Percentiles rank a stretch among this genome's conserved stretches.
phyloP scores from a whole-genome alignment of 2,329 filamentous ascomycete genomes.

The Phialemonium atrogriseum region DNA sequence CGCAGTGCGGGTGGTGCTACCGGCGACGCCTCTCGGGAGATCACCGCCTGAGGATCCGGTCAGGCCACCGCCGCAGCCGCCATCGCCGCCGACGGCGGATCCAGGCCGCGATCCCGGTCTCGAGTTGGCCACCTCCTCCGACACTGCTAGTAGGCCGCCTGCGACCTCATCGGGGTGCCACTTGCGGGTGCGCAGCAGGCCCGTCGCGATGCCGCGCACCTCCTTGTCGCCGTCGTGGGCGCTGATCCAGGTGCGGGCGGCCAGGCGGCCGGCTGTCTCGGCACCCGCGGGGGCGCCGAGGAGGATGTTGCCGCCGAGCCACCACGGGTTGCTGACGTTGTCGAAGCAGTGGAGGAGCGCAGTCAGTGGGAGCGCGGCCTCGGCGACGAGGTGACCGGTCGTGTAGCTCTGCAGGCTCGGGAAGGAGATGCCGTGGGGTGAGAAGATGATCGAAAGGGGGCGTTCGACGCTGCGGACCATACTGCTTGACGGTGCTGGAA shows the following conservation, averaged over 20 bases:
- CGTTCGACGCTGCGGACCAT: constrained; percentile 25
- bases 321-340: constrained; percentile 50
- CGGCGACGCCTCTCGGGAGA: no score
- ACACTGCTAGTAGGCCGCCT: no score
- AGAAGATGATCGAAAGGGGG: constrained; percentile 55
- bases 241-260: constrained; percentile 50
- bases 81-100: no score
- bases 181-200: constrained; percentile 36
- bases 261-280: constrained; percentile 44
- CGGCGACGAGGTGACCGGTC: constrained; percentile 44
- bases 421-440: constrained; percentile 54
- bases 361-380: constrained; percentile 52
- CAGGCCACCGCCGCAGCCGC: no score
- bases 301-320: constrained; percentile 50
- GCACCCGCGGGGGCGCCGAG: constrained; percentile 48
- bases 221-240: constrained; percentile 55
- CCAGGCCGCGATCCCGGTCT: constrained; percentile 7
- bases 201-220: constrained; percentile 41
- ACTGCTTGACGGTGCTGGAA: constrained; percentile 9
- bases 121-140: no score
- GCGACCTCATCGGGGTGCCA: constrained; percentile 38
- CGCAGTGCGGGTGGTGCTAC: no score
- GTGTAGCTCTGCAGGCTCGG: constrained; percentile 45
- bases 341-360: constrained; percentile 59
- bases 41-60: no score